Base-by-base conservation (phyloP, 2,329 filamentous ascomycete genomes). In the Colletotrichum sp. region DNA sequence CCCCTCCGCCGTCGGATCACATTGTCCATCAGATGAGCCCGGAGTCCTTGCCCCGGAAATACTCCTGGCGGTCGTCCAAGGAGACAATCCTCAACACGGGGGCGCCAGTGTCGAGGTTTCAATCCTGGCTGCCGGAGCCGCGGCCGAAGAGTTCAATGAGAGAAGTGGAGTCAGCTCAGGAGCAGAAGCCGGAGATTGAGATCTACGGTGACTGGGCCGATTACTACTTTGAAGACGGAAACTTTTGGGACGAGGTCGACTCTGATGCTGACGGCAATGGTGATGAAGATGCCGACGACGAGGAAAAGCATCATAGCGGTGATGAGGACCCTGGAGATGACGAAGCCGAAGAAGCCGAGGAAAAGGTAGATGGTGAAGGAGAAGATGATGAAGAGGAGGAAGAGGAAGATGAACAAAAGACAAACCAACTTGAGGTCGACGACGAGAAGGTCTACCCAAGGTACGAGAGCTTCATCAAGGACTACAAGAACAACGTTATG, bases 161-260 rank as follows among this genome's bases (percentile, higher is more conserved):
- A 43, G 43, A 30, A 48, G 21, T 48, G 5, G 55, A 28, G 24
- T 30, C 62, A 56, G 55, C 26, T 28, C 66, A 24, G 56, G 24
- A 52, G 21, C 66, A 55, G 48, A 26, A 52, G 13, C n/a, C 61
- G 6, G 71, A 77, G 67, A 13, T 64, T 15, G 75, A 78, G 21
- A 21, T 77, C 18, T 78, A 78, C 43, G 75, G 75, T 12, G 77
- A 78, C 52, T 78, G 77, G 77, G 77, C 77, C 9, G 77, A 78
- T 26, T 78, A 78, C 34, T 78, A 78, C 62, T 78, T 78, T n/a
- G 70, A 77, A 15, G 67, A 77, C 6, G 72, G 62, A 12, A 77
- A 77, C 30, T 77, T 77, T 34, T 73, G 70, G 70, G 60, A 71
- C 18, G 65, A 71, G 18, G 58, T 30, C 8, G 55, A 66, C 24